phyloP scores from a whole-genome alignment of 257 asterid species.

The Fraxinus quadrangulata region DNA sequence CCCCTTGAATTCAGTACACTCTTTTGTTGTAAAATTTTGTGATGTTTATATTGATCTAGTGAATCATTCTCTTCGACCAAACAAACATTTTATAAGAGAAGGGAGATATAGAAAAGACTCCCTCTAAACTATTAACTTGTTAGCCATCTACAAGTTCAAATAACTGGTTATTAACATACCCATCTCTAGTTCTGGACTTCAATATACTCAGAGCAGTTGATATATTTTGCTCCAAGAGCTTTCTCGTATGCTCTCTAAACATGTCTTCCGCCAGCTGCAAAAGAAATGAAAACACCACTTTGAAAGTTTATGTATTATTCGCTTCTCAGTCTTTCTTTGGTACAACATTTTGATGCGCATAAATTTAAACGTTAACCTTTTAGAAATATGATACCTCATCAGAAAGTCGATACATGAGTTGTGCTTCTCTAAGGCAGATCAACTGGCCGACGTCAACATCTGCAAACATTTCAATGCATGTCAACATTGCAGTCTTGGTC shows the following conservation, averaged over 20 bases:
- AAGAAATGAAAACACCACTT: constrained; percentile 13
- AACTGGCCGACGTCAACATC: constrained; percentile 72
- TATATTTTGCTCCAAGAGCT: constrained; percentile 75
- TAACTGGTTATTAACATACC: constrained; percentile 43
- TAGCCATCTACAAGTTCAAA: constrained; percentile 21
- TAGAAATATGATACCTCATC: constrained; percentile 60
- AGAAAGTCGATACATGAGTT: constrained; percentile 69
- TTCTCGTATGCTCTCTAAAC: constrained; percentile 90
- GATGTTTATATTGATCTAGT: too few species aligned
- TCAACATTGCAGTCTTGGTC: constrained; percentile 26
- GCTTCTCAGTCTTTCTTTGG: constrained; percentile 9
- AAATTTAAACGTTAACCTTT: background rate
- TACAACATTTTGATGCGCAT: background rate
- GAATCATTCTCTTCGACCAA: background rate
- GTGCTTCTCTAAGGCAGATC: constrained; percentile 87
- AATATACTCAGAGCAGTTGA: constrained; percentile 63
- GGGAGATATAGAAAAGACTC: background rate
- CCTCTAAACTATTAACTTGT: constrained; percentile 1
- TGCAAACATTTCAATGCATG: constrained; percentile 36
- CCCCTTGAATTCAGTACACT: background rate
- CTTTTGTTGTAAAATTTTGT: background rate
- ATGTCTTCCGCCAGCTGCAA: constrained; percentile 84
- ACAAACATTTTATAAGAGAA: background rate
- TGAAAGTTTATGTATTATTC: constrained; percentile 18
- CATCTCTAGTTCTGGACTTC: constrained; percentile 76